Evolutionary conservation across 1,284 basidiomycete genomes (phyloP).

Genomic region (Trametes versicolor): DNA sequence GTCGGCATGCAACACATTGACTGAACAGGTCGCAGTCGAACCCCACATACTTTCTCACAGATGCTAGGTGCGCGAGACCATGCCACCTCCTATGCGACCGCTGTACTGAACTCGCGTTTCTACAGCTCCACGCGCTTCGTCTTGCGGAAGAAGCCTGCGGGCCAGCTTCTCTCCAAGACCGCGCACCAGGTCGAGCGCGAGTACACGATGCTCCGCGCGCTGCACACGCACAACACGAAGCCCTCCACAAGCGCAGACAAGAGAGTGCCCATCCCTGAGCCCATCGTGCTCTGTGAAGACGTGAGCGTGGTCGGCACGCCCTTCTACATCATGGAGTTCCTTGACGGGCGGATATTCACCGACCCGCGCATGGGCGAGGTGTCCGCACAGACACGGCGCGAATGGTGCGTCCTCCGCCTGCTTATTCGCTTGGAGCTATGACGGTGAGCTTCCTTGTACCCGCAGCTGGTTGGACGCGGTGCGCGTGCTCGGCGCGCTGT

Average conservation of each 20-base stretch:
- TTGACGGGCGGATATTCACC: constrained; percentile 94
- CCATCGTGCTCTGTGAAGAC: constrained; percentile 88
- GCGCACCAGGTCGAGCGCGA: constrained; percentile 97
- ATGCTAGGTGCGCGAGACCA: constrained; percentile 60
- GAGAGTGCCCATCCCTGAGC: constrained; percentile 87
- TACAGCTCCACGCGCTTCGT: constrained; percentile 76
- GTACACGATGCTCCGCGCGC: constrained; percentile 81
- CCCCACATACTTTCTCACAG: constrained; percentile 93
- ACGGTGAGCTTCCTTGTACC: background rate
- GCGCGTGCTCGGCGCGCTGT: constrained; percentile 77
- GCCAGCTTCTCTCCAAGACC: constrained; percentile 85
- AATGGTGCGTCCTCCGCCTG: constrained; percentile 65
- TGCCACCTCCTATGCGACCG: background rate
- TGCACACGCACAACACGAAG: constrained; percentile 77
- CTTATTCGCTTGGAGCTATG: background rate
- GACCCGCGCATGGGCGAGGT: constrained; percentile 83
- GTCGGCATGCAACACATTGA: background rate
- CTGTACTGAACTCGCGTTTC: background rate
- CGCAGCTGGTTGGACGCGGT: constrained; percentile 83
- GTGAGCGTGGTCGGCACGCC: constrained; percentile 82
- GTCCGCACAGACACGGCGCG: constrained; percentile 65
- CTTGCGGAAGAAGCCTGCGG: constrained; percentile 93
- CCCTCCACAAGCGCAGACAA: constrained; percentile 58
- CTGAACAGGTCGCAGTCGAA: constrained; percentile 71
- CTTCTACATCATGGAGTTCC: constrained; percentile 96